Evolutionary conservation across 768 basidiomycete species (phyloP).

Genomic region (Termitomyces sp.): DNA sequence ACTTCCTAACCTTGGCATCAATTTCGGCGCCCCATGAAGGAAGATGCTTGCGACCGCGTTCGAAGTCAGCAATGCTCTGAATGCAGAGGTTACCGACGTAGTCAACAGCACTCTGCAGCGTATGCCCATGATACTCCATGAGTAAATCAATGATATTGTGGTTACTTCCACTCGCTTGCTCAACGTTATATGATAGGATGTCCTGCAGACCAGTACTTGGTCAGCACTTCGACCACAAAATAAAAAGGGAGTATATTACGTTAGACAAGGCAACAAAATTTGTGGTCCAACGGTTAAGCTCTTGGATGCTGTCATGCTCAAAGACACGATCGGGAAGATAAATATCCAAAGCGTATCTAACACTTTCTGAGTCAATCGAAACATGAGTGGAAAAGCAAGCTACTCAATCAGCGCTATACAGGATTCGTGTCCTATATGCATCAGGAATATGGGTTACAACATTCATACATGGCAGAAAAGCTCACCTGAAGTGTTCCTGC

Average conservation of each 20-base stretch:
- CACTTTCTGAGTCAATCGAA: neutral
- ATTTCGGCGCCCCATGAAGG: slow-evolving; percentile 63
- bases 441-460: slow-evolving; percentile 1
- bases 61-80: slow-evolving; percentile 51
- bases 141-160: slow-evolving; percentile 72
- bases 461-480: slow-evolving; percentile 2
- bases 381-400: slow-evolving; percentile 12
- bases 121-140: slow-evolving; percentile 56
- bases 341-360: slow-evolving; percentile 60
- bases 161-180: slow-evolving; percentile 67
- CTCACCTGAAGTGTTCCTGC: slow-evolving; percentile 69
- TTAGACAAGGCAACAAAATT: slow-evolving; percentile 77
- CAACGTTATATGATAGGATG: slow-evolving; percentile 73
- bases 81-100: slow-evolving; percentile 60
- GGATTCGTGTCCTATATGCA: slow-evolving; percentile 51
- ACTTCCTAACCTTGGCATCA: slow-evolving; percentile 53
- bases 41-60: slow-evolving; percentile 39
- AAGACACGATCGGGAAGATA: slow-evolving; percentile 70
- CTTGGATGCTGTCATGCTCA: slow-evolving; percentile 57
- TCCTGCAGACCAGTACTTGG: slow-evolving; percentile 38
- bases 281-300: slow-evolving; percentile 70
- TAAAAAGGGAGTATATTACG: slow-evolving; percentile 40
- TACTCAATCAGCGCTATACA: slow-evolving; percentile 76
- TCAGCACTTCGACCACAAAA: neutral
- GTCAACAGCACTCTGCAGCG: slow-evolving; percentile 60